Evolutionary conservation across 106 monocot genomes (phyloP).

Genomic region (Acorus gramineus): DNA sequence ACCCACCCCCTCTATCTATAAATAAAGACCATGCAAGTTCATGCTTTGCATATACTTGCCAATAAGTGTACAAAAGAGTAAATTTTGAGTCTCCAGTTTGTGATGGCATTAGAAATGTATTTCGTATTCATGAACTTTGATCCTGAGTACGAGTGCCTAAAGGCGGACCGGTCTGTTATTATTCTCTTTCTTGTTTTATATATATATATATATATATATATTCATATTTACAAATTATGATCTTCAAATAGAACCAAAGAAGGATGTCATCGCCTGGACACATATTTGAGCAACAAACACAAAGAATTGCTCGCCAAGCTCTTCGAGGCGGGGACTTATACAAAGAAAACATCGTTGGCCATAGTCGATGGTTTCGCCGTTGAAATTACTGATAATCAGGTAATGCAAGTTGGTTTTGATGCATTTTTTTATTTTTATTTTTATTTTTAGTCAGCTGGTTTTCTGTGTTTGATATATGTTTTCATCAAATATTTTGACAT

Average conservation of each 20-base stretch:
- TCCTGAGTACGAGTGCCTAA: constrained; percentile 20
- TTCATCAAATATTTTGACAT: neutral
- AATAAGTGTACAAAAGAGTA: too few species aligned
- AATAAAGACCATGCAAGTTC: too few species aligned
- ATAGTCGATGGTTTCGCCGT: constrained; percentile 86
- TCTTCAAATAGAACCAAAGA: constrained; percentile 28
- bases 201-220: too few species aligned
- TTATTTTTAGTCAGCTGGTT: neutral
- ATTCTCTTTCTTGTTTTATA: neutral
- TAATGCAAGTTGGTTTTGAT: neutral
- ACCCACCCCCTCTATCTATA: too few species aligned
- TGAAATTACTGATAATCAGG: constrained; percentile 72
- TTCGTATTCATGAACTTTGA: constrained; percentile 29
- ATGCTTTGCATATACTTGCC: too few species aligned
- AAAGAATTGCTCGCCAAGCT: constrained; percentile 46
- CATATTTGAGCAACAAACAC: constrained; percentile 72
- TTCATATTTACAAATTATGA: too few species aligned
- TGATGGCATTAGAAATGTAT: constrained; percentile 2
- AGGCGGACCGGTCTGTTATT: constrained; percentile 11
- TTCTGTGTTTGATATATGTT: too few species aligned
- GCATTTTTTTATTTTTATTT: neutral
- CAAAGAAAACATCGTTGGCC: constrained; percentile 62
- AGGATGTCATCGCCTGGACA: constrained; percentile 38
- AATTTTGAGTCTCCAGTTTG: too few species aligned
- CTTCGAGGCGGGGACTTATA: constrained; percentile 47